Conservation (phyloP, 2,329 filamentous ascomycete genomes). For the Beauveria bassiana region DNA sequence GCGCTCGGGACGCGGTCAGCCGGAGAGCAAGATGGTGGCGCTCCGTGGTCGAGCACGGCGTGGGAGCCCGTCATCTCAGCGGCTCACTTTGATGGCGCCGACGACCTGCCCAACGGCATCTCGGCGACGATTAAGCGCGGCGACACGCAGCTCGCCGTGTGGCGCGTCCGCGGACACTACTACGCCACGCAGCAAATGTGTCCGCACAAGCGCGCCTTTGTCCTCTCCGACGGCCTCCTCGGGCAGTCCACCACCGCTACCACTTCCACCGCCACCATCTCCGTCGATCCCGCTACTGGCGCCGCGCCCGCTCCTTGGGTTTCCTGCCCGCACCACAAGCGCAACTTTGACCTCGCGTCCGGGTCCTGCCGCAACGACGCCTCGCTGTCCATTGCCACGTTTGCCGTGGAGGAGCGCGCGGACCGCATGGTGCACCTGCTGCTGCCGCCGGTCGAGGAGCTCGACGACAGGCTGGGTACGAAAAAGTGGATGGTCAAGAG, state of each 20-base stretch:
- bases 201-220: constrained; percentile 83
- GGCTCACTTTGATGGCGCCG: constrained; percentile 56
- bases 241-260: constrained; percentile 47
- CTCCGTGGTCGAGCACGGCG: constrained; percentile 35
- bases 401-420: constrained; percentile 61
- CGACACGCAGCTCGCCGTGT: constrained; percentile 82
- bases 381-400: constrained; percentile 72
- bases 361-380: constrained; percentile 71
- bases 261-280: constrained; percentile 11
- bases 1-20: constrained; percentile 35
- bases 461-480: constrained; percentile 73
- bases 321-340: constrained; percentile 82
- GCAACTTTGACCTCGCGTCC: constrained; percentile 70
- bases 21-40: constrained; percentile 15
- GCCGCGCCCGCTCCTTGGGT: constrained; percentile 55
- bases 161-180: constrained; percentile 72
- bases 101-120: constrained; percentile 61
- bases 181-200: constrained; percentile 93
- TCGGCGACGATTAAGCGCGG: constrained; percentile 75
- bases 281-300: constrained; percentile 17
- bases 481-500: constrained; percentile 70
- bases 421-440: constrained; percentile 76
- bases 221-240: constrained; percentile 78
- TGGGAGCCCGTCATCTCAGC: constrained; percentile 78
- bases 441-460: constrained; percentile 70